Evolutionary conservation across 2,329 filamentous ascomycete genomes (phyloP), one percentile per base, ranked within the genome.

Genomic region (Fusarium keratoplasticum): DNA sequence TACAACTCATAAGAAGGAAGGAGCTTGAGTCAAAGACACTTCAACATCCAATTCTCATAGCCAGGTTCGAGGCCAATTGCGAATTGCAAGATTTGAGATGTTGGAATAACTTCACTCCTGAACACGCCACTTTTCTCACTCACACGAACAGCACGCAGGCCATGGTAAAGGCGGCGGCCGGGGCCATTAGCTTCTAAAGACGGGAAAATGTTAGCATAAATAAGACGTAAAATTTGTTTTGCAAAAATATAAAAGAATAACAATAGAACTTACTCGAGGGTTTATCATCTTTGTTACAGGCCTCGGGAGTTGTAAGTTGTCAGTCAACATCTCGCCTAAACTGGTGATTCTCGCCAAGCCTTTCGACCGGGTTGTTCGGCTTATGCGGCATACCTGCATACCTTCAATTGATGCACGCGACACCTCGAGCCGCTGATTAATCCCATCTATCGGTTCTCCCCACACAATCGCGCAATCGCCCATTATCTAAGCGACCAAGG

Each of bases 131-230:
- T 75, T 71, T 68, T 29, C 44, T 54, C 33, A 77, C 83, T 76
- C 80, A 86, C 81, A 85, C 85, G 66, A 89, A 86, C 25, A 89
- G 80, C 14, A 89, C 78, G 55, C 83, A 81, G 5, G 87, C 87
- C 87, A 89, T 89, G 20, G 86, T 86, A 69, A 88, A 88, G 42
- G 87, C 87, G 20, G 87, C 87, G 25, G 86, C 78, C 10, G 87
- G 87, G 62, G 86, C 86, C 68, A 86, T 85, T 65, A 89, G 80
- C 40, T 81, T 85, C 85, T 87, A 54, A 14, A 40, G 22, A 14
- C 4, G 22, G 42, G 20, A 27, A 22, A 50, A 20, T 0, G 20
- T 79, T 14, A 79, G 72, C 20, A 29, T 25, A 1, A 6, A 9
- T 4, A 20, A 44, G 27, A 31, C 14, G 18, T 0, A 35, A 36